Conservation (phyloP, 2,329 filamentous ascomycete species). For the Diaporthe australafricana region DNA sequence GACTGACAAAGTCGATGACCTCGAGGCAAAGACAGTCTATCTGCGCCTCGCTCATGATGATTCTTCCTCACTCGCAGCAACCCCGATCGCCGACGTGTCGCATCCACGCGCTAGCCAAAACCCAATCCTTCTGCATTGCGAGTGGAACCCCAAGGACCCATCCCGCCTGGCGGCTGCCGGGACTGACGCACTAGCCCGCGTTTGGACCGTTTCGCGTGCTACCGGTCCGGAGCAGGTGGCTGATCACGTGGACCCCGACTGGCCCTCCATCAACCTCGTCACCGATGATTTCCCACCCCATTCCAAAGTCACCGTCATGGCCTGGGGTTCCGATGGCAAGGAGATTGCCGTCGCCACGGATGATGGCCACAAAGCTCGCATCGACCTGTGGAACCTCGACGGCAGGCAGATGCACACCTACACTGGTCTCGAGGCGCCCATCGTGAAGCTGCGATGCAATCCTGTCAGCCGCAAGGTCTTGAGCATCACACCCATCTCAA, state of each 20-base stretch:
- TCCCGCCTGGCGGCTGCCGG: constrained; percentile 75
- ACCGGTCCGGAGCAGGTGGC: constrained; percentile 57
- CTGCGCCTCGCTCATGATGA: constrained; percentile 64
- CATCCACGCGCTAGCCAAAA: constrained; percentile 57
- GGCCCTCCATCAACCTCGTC: constrained; percentile 60
- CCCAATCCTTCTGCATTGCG: constrained; percentile 75
- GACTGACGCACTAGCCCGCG: constrained; percentile 76
- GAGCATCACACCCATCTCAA: constrained; percentile 66
- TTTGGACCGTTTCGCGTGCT: constrained; percentile 73
- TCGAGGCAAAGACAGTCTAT: constrained; percentile 70
- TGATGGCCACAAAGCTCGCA: constrained; percentile 61
- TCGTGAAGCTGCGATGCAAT: constrained; percentile 73
- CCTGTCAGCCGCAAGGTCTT: constrained; percentile 65
- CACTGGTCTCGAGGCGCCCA: constrained; percentile 69
- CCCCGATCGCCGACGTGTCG: constrained; percentile 49
- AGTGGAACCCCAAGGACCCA: constrained; percentile 75
- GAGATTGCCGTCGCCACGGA: constrained; percentile 70
- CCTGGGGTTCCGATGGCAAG: constrained; percentile 69
- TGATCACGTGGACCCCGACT: constrained; percentile 58
- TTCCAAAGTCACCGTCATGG: constrained; percentile 68
- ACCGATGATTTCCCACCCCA: constrained; percentile 64
- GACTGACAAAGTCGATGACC: constrained; percentile 72
- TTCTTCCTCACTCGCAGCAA: constrained; percentile 49
- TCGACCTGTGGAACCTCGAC: constrained; percentile 68
- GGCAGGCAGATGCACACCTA: constrained; percentile 64